Percentiles rank a stretch among this genome's conserved stretches.
Conservation (phyloP, 164 flowering plant species). For the Kingdonia uniflora region DNA sequence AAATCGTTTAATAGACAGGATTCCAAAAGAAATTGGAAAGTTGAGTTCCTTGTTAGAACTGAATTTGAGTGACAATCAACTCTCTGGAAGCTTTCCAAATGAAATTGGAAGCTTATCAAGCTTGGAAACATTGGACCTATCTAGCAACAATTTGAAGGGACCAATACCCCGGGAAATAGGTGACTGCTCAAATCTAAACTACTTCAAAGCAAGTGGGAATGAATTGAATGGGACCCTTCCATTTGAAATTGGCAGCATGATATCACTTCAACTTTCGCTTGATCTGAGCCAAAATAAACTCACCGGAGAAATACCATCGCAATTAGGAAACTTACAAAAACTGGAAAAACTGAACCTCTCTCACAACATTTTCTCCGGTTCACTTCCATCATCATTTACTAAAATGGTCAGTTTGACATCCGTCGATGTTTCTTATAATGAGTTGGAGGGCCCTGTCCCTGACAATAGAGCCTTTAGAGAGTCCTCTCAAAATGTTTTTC, state of each 20-base stretch:
- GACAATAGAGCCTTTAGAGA: no score
- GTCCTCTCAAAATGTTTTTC: no score
- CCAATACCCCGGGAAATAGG: background rate
- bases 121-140: background rate
- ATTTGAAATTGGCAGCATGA: background rate
- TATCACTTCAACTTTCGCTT: no score
- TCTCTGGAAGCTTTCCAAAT: background rate
- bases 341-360: constrained; percentile 14
- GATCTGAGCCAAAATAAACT: constrained; percentile 2
- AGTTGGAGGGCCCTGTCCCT: no score
- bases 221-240: background rate
- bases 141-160: background rate
- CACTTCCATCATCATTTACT: background rate
- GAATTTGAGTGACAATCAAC: background rate
- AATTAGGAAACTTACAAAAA: background rate
- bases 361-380: background rate
- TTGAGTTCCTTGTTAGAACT: background rate
- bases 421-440: no score
- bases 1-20: background rate
- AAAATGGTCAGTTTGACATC: no score
- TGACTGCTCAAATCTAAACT: background rate
- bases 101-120: background rate
- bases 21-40: background rate
- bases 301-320: constrained; percentile 4
- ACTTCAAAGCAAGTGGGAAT: background rate